Conservation (phyloP, 1,139 yeast genomes). For the Blastobotrys buckinghamii region DNA sequence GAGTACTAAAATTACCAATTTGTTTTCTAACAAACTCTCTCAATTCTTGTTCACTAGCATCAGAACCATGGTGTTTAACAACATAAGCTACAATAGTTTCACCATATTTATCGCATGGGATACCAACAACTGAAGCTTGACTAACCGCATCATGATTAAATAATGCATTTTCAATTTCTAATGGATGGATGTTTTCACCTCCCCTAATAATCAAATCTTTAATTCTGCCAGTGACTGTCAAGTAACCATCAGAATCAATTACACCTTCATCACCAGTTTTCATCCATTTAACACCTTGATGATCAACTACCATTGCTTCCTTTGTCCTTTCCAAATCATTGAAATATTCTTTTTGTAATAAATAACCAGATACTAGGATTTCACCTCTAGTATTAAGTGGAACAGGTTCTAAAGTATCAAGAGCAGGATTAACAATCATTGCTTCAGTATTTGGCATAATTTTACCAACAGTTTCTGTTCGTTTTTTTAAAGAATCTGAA, state of each 20-base stretch:
- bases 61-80: conserved; percentile 17
- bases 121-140: conserved; percentile 33
- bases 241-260: conserved; percentile 29
- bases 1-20: conserved; percentile 32
- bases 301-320: conserved; percentile 27
- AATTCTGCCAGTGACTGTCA: conserved; percentile 32
- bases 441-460: conserved; percentile 32
- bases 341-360: conserved; percentile 28
- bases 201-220: conserved; percentile 35
- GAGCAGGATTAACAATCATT: conserved; percentile 23
- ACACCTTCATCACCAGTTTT: conserved; percentile 34
- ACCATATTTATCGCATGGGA: conserved; percentile 31
- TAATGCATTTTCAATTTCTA: conserved; percentile 32
- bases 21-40: conserved; percentile 22
- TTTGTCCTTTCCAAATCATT: conserved; percentile 26
- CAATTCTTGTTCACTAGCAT: conserved; percentile 18
- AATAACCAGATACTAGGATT: conserved; percentile 30
- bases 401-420: conserved; percentile 20
- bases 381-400: conserved; percentile 29
- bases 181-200: conserved; percentile 35
- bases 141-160: conserved; percentile 28
- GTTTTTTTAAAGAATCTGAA: conserved; percentile 25
- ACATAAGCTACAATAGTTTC: conserved; percentile 33
- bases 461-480: conserved; percentile 22
- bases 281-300: conserved; percentile 30